These are phyloP conservation scores for Pichia sp. DNA, from an alignment of 1,139 yeast species.

Conservation along the genomic window DNA sequence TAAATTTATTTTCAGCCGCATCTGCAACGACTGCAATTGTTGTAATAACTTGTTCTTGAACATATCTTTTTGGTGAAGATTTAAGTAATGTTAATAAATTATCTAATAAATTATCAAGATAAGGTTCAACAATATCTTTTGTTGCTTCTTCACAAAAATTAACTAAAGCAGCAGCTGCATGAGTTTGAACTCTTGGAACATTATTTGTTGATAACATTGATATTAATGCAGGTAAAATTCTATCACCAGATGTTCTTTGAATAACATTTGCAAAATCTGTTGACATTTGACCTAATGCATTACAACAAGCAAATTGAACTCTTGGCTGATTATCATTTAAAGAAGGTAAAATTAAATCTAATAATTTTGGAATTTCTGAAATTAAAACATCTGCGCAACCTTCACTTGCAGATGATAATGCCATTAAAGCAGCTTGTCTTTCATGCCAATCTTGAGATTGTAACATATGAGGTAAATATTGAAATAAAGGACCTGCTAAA, in stretches of 20 bases:
- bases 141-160: conserved; percentile 91
- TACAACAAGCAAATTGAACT: conserved; percentile 96
- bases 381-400: conserved; percentile 90
- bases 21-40: conserved; percentile 97
- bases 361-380: conserved; percentile 69
- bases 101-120: conserved; percentile 69
- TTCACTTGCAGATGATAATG: conserved; percentile 92
- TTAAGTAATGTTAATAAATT: conserved; percentile 70
- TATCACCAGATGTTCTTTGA: conserved; percentile 72
- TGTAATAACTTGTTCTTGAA: conserved; percentile 94
- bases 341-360: conserved; percentile 79
- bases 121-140: conserved; percentile 83
- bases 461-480: conserved; percentile 78
- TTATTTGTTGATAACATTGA: conserved; percentile 47
- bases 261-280: conserved; percentile 91
- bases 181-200: conserved; percentile 92
- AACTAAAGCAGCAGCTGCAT: conserved; percentile 97
- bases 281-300: conserved; percentile 95
- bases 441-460: conserved; percentile 80
- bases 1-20: conserved; percentile 87
- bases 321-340: conserved; percentile 81
- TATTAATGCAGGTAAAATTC: conserved; percentile 81
- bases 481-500: conserved; percentile 80
- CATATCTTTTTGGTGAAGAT: conserved; percentile 76
- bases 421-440: conserved; percentile 96